These are phyloP conservation scores for Entamoeba histolytica DNA, from an alignment of 208 protist genomes.

Conservation along the genomic window DNA sequence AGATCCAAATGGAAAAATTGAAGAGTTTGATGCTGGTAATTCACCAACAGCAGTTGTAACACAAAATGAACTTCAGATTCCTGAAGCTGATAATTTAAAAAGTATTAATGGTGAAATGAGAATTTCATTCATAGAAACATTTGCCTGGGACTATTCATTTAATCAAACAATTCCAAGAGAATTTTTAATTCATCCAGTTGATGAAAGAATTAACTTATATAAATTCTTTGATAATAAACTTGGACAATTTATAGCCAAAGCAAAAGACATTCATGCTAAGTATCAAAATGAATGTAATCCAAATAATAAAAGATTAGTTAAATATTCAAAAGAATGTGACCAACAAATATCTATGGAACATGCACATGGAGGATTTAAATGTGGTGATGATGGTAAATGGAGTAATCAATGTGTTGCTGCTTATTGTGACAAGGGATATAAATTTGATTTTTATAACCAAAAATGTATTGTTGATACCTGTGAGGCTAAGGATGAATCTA, in stretches of 20 bases:
- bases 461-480: neutral
- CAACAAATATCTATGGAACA: neutral
- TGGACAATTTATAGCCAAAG: neutral
- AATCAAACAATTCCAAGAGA: neutral
- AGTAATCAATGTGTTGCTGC: neutral
- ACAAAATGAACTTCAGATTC: neutral
- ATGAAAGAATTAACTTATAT: neutral
- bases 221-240: neutral
- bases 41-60: neutral
- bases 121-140: neutral
- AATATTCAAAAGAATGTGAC: neutral
- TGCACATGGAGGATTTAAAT: neutral
- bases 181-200: neutral
- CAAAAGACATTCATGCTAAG: neutral
- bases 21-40: neutral
- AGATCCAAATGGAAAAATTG: neutral
- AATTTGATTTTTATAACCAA: neutral
- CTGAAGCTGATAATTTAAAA: neutral
- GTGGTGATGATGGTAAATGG: neutral
- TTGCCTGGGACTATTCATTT: neutral
- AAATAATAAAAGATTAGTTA: neutral
- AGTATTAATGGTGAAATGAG: neutral
- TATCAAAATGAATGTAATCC: neutral
- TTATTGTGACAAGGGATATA: neutral
- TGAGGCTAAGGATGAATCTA: no score